Percentiles rank a stretch among this genome's conserved stretches.
Evolutionary conservation across 2,329 filamentous ascomycete species (phyloP).

Genomic region (Cordyceps farinosa): DNA sequence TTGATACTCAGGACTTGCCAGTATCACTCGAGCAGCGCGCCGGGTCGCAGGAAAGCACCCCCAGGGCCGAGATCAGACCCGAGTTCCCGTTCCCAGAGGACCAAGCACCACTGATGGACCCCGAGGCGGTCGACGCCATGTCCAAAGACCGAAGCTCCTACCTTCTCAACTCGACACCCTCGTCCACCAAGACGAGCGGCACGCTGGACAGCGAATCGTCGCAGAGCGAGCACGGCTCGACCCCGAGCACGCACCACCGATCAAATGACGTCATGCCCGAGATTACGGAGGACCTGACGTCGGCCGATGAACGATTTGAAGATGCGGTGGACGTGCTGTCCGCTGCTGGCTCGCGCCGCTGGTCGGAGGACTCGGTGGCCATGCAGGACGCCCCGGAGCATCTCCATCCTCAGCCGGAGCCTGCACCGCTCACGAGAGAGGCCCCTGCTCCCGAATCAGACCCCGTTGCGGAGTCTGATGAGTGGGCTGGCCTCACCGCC

Average conservation of each 20-base stretch:
- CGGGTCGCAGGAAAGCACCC: slow-evolving; percentile 65
- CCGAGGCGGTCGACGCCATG: slow-evolving; percentile 38
- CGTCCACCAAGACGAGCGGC: slow-evolving; percentile 29
- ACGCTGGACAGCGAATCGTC: slow-evolving; percentile 24
- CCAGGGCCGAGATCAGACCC: slow-evolving; percentile 52
- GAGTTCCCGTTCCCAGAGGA: slow-evolving; percentile 26
- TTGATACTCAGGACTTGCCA: slow-evolving; percentile 38
- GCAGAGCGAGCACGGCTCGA: slow-evolving; percentile 25
- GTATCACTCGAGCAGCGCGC: slow-evolving; percentile 43
- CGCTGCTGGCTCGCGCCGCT: slow-evolving; percentile 4
- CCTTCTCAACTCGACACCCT: slow-evolving; percentile 38
- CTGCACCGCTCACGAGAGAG: slow-evolving; percentile 3
- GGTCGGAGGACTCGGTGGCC: slow-evolving; percentile 21
- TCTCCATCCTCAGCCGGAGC: slow-evolving; percentile 11
- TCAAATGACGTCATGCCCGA: slow-evolving; percentile 22
- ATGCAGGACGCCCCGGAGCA: slow-evolving; percentile 15
- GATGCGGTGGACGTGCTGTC: slow-evolving; percentile 30
- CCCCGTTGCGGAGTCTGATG: slow-evolving; percentile 12
- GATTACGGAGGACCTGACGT: slow-evolving; percentile 31
- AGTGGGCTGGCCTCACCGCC: slow-evolving; percentile 17
- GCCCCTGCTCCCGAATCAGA: not conserved
- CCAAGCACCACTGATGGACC: slow-evolving; percentile 31
- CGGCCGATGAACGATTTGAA: slow-evolving; percentile 36
- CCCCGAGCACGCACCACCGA: slow-evolving; percentile 24
- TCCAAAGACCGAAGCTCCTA: slow-evolving; percentile 43